A percentile compares a stretch with the other conserved stretches of the same genome.
These are phyloP conservation scores for Cladophialophora bantiana DNA, from an alignment of 2,329 filamentous ascomycete genomes.

Conservation along the genomic window DNA sequence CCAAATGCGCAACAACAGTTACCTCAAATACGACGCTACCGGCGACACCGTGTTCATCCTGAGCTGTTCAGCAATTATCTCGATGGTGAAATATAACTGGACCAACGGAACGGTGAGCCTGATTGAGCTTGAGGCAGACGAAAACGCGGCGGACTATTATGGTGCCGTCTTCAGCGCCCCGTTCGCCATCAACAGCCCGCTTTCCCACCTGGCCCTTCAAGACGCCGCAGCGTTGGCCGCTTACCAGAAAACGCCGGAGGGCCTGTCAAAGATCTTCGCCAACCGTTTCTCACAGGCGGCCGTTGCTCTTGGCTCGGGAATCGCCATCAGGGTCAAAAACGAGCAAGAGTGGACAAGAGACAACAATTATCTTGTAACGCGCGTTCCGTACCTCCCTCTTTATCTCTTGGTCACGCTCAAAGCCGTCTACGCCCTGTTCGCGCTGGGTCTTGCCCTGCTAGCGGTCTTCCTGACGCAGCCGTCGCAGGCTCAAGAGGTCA, in stretches of 20 bases:
- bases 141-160: slow-evolving; percentile 25
- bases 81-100: slow-evolving; percentile 34
- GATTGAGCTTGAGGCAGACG: slow-evolving; percentile 16
- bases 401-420: slow-evolving; percentile 37
- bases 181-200: slow-evolving; percentile 34
- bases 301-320: slow-evolving; percentile 34
- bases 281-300: slow-evolving; percentile 33
- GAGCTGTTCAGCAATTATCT: slow-evolving; percentile 34
- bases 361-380: slow-evolving; percentile 32
- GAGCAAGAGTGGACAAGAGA: slow-evolving; percentile 30
- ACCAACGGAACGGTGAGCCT: slow-evolving; percentile 29
- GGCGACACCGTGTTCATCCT: slow-evolving; percentile 38
- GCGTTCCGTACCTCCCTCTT: slow-evolving; percentile 30
- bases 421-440: slow-evolving; percentile 34
- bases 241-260: slow-evolving; percentile 30
- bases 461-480: slow-evolving; percentile 28
- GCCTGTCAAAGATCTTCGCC: slow-evolving; percentile 27
- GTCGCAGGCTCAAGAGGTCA: slow-evolving; percentile 33
- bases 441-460: slow-evolving; percentile 30
- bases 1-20: slow-evolving; percentile 26
- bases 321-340: slow-evolving; percentile 24
- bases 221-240: slow-evolving; percentile 26
- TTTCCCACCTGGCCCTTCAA: slow-evolving; percentile 30
- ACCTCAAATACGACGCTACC: slow-evolving; percentile 25
- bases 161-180: slow-evolving; percentile 36